Percentiles rank a stretch among this genome's conserved stretches.
These are phyloP conservation scores for Diaporthe sp. DNA, from an alignment of 2,329 filamentous ascomycete species.

Conservation along the genomic window DNA sequence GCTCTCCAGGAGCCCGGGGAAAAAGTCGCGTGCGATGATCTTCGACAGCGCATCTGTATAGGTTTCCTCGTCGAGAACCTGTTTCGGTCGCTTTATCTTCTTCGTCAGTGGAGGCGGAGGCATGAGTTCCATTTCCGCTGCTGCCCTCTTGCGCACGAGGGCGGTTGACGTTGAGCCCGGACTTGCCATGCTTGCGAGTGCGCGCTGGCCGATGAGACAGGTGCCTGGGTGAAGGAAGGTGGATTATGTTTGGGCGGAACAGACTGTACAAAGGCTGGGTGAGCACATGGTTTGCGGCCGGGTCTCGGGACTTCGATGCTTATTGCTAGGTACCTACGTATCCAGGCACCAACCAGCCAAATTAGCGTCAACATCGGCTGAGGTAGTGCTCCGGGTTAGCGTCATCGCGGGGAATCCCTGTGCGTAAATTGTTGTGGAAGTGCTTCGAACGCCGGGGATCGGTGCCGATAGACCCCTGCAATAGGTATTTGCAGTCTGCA, in stretches of 20 bases:
- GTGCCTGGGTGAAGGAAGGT: neutral
- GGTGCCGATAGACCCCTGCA: constrained; percentile 30
- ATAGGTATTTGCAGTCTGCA: constrained; percentile 29
- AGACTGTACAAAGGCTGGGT: neutral
- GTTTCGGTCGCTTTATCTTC: constrained; percentile 90
- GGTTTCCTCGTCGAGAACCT: constrained; percentile 91
- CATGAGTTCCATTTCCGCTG: constrained; percentile 81
- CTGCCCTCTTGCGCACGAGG: constrained; percentile 74
- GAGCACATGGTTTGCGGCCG: neutral
- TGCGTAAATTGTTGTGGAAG: neutral
- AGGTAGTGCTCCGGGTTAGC: constrained; percentile 1
- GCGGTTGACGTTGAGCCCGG: constrained; percentile 61
- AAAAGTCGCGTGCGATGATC: constrained; percentile 97
- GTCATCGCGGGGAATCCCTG: constrained; percentile 30
- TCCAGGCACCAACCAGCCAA: constrained; percentile 1
- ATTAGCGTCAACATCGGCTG: neutral
- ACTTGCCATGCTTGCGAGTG: constrained; percentile 35
- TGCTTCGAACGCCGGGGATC: constrained; percentile 31
- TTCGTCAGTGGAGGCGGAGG: constrained; percentile 87
- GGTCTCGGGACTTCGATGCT: neutral
- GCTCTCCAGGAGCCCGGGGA: constrained; percentile 88
- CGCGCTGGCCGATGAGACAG: constrained; percentile 1
- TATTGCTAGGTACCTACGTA: neutral
- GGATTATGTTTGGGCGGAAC: neutral
- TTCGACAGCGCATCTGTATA: constrained; percentile 92